Evolutionary conservation across 495 filamentous ascomycete species (phyloP), one percentile per base, ranked within the genome.

Genomic region (Acidiella bohemica): DNA sequence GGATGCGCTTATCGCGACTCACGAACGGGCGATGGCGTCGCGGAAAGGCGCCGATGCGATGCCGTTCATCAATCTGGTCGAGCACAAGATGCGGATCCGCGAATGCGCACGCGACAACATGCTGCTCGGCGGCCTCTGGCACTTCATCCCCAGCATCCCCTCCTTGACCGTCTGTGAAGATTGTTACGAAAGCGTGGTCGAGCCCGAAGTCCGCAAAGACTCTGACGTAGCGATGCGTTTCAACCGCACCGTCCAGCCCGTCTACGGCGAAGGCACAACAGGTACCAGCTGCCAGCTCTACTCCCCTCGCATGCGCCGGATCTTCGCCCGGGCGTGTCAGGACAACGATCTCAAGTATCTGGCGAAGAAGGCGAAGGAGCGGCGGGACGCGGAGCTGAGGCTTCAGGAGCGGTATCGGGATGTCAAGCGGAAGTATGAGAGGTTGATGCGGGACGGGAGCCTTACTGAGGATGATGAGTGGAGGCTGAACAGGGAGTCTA

Each of bases 221-320:
- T 62, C 63, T 23, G 59, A 67, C 0, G 59, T 86, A 16, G 74
- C 80, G 0, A 58, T 63, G 0, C 65, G 67, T 42, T 76, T 85
- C 51, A 67, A 60, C 12, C 55, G 57, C 4, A 57, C 60, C 4
- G 53, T 63, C 48, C 64, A 66, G 19, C 51, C 63, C 1, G 56
- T 68, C 5, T 65, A 66, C 1, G 61, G 67, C 22, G 62, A 70
- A 37, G 58, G 68, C 39, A 56, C 54, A 4, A 56, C 54, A 4
- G 60, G 67, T 3, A 73, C 68, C 0, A 68, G 67, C 14, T 90
- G 83, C 50, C 78, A 83, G 58, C 60, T 87, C 5, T 86, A 81
- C 46, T 80, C 76, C n/a, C 59, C 67, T 8, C 70, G 75, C n/a
- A 86, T 86, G 76, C 67, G 81, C 28, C 59, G 65, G 1, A 64